Base-by-base conservation (phyloP, 306 rosid species). In the Pterocarpus santalinus region DNA sequence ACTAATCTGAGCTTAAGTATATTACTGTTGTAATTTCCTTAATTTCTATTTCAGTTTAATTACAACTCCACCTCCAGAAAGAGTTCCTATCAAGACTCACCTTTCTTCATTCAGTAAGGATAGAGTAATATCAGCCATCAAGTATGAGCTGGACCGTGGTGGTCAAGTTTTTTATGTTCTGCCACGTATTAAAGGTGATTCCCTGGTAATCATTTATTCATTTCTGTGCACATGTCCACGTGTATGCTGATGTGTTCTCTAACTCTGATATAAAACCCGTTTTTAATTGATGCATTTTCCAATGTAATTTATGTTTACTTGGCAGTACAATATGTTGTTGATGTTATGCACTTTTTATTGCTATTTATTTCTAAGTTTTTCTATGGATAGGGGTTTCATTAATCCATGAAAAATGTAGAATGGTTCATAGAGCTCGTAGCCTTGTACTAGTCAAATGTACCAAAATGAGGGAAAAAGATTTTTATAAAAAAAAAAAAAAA, bases 11-110 rank as follows among this genome's bases (percentile, higher is more conserved):
- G 77, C 78, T 58, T 78, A 68, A 73, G 49, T 49, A 80, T 81
- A 39, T 52, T 66, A 65, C 72, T 43, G 56, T 43, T 49, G 61
- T 76, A 68, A 75, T 64, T 68, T 73, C 65, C 34, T 65, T 46
- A 68, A 65, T 72, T 75, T 76, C 56, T 64, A 16, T 89, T 89
- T 75, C 94, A 95, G 99, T 89, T 89, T 95, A 90, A 95, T 95
- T 73, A 79, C 97, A 58, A 95, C 99, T 83, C 97, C 99, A 73
- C 99, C 99, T 66, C 98, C 98, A 43, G 99, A 95, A 91, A 89
- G 99, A 82, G 92, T 93, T 64, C 98, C 99, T 8, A 95, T 95
- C 80, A 90, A 85, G 86, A 93, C 97, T 82, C 93, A 93, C 78
- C 97, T 93, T 70, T 90, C 94, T 68, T 79, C 97, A 61, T 91